Percentiles rank a stretch among this genome's conserved stretches.
These are phyloP conservation scores for Plasmodium yoelii DNA, from an alignment of 169 alveolate genomes.

Conservation along the genomic window DNA sequence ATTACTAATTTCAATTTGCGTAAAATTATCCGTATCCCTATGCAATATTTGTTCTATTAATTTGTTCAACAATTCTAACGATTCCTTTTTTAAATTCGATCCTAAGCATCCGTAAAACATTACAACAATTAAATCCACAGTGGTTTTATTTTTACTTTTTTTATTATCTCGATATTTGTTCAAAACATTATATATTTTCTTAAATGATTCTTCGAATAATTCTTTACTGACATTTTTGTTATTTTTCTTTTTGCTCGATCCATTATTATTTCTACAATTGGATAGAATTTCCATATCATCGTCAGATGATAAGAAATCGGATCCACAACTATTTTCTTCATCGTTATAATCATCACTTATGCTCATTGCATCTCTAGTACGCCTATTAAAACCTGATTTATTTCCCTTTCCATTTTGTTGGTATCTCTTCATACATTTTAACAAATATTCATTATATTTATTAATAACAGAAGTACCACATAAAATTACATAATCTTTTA, in stretches of 20 bases:
- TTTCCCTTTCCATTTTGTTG: neutral
- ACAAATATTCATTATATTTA: conserved; percentile 36
- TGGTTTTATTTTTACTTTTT: conserved; percentile 65
- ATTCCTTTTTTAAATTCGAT: conserved; percentile 50
- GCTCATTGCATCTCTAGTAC: neutral
- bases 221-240: conserved; percentile 15
- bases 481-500: conserved; percentile 47
- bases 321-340: conserved; percentile 3
- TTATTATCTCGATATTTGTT: conserved; percentile 67
- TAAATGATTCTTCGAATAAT: conserved; percentile 28
- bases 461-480: conserved; percentile 57
- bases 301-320: neutral
- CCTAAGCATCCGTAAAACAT: conserved; percentile 72
- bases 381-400: neutral
- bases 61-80: conserved; percentile 46
- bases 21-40: conserved; percentile 71
- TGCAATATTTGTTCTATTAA: conserved; percentile 63
- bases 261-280: neutral
- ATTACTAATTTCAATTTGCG: conserved; percentile 75
- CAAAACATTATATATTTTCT: conserved; percentile 47
- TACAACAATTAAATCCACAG: conserved; percentile 52
- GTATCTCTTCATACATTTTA: neutral
- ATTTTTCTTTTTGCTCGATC: neutral
- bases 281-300: neutral
- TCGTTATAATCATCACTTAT: conserved; percentile 1